phyloP scores from a whole-genome alignment of 805 yeast species.

The Starmerella apis region DNA sequence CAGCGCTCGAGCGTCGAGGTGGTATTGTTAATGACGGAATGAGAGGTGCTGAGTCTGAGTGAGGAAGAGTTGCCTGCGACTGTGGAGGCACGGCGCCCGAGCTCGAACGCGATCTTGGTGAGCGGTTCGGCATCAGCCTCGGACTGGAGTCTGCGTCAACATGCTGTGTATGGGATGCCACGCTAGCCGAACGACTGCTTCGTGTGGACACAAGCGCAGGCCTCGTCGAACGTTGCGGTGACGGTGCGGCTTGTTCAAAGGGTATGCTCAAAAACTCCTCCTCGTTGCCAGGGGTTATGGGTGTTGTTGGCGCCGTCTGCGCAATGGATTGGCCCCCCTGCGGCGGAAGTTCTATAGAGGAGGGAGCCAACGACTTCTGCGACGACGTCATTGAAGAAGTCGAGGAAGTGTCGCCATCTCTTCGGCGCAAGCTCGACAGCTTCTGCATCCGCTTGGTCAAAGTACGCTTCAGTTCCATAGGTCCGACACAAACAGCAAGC shows the following conservation, averaged over 20 bases:
- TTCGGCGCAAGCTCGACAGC: conserved; percentile 5
- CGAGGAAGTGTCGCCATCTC: background rate
- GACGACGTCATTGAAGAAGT: background rate
- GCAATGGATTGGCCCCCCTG: background rate
- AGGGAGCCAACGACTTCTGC: conserved; percentile 2
- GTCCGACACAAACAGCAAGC: background rate
- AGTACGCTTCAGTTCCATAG: conserved; percentile 19
- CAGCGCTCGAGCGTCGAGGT: conserved; percentile 5
- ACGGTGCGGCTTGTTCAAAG: conserved; percentile 10
- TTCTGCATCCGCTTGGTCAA: conserved; percentile 14
- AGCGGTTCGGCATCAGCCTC: background rate
- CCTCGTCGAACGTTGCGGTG: conserved; percentile 5
- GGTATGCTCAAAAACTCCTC: conserved; percentile 8
- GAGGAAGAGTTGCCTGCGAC: background rate
- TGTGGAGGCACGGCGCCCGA: conserved; percentile 1
- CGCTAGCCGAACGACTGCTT: conserved; percentile 6
- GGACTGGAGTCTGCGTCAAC: conserved; percentile 7
- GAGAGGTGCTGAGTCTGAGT: conserved; percentile 3
- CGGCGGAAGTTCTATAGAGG: conserved; percentile 14
- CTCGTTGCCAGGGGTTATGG: conserved; percentile 4
- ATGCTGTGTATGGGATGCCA: conserved; percentile 7
- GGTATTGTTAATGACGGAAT: background rate
- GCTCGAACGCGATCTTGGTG: conserved; percentile 9
- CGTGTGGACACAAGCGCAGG: conserved; percentile 1
- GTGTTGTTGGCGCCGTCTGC: background rate